phyloP scores from a whole-genome alignment of 83 land plant species.

The Picea engelmannii region DNA sequence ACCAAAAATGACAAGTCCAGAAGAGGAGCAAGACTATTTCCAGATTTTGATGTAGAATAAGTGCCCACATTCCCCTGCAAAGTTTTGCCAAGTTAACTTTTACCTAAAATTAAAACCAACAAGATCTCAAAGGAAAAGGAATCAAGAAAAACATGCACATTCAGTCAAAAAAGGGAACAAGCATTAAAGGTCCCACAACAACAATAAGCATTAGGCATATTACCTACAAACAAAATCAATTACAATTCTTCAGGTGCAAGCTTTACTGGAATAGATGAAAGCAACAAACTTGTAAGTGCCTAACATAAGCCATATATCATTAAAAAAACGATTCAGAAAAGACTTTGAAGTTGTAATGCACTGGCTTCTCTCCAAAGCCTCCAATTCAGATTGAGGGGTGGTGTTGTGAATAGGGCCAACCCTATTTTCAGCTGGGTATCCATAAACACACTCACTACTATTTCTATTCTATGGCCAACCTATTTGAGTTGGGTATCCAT shows the following conservation, averaged over 20 bases:
- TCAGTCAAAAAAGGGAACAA: too few relatives aligned
- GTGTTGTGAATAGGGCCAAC: too few relatives aligned
- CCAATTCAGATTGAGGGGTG: too few relatives aligned
- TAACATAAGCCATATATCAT: not conserved
- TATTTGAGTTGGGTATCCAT: not conserved
- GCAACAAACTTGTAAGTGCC: not conserved
- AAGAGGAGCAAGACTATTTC: constrained; percentile 48
- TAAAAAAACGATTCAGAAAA: too few relatives aligned
- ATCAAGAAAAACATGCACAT: not conserved
- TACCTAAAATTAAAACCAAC: not conserved
- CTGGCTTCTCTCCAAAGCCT: too few relatives aligned
- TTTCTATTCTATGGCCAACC: not conserved
- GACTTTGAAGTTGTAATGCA: too few relatives aligned
- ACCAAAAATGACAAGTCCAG: constrained; percentile 53
- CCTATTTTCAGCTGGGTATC: too few relatives aligned
- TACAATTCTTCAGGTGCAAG: not conserved
- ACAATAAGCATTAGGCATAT: not conserved
- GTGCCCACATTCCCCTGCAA: constrained; percentile 28
- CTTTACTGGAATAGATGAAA: not conserved
- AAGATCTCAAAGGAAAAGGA: not conserved
- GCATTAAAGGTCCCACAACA: too few relatives aligned
- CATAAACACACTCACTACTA: too few relatives aligned
- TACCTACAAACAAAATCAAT: not conserved
- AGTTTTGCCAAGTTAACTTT: not conserved
- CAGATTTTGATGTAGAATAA: constrained; percentile 27